Evolutionary conservation across 164 flowering plant genomes (phyloP).

Genomic region (Macadamia tetraphylla): DNA sequence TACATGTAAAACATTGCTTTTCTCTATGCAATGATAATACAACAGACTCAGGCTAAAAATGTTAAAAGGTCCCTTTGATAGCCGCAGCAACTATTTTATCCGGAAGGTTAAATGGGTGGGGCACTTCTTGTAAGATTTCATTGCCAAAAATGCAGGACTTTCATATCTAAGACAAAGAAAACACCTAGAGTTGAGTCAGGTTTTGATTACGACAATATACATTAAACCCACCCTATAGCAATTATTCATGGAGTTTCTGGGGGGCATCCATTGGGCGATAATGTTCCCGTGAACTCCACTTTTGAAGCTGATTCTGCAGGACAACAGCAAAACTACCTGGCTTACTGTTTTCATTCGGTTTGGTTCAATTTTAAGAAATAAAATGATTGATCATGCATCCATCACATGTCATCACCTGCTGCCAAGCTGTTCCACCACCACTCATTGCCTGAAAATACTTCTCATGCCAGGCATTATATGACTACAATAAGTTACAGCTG

Average conservation of each 20-base stretch:
- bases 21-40: no score
- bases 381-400: constrained; percentile 9
- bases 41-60: no score
- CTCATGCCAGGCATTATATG: background rate
- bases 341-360: background rate
- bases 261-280: background rate
- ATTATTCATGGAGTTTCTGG: background rate
- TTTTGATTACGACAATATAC: background rate
- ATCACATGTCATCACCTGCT: constrained; percentile 2
- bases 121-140: no score
- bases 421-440: background rate
- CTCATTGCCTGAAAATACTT: background rate
- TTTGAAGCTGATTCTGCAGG: background rate
- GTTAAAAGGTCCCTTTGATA: no score
- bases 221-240: background rate
- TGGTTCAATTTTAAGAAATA: background rate
- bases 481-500: background rate
- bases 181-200: background rate
- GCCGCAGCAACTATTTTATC: no score
- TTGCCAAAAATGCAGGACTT: no score
- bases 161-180: no score
- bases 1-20: no score
- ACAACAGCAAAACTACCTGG: background rate
- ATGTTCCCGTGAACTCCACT: background rate
- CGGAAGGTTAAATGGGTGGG: no score